phyloP scores from a whole-genome alignment of 257 asterid species.

The Fraxinus anomala region DNA sequence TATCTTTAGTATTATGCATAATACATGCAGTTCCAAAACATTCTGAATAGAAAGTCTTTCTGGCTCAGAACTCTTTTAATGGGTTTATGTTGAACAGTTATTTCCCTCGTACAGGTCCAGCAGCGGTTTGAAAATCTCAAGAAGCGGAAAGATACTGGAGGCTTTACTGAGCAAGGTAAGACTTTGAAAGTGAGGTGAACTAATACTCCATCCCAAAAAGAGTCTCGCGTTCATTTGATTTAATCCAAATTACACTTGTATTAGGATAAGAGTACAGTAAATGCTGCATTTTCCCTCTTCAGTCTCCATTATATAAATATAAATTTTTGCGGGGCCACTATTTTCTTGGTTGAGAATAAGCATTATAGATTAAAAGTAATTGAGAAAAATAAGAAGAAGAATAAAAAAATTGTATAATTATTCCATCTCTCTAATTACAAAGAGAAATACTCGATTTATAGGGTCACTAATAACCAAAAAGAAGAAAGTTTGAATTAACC shows the following conservation, averaged over 20 bases:
- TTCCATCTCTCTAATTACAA: not conserved
- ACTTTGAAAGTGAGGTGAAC: conserved; percentile 5
- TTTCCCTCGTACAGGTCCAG: conserved; percentile 65
- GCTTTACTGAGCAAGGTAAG: conserved; percentile 87
- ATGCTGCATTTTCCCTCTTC: conserved; percentile 10
- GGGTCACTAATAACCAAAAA: not conserved
- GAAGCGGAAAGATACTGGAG: conserved; percentile 83
- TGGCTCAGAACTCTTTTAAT: not conserved
- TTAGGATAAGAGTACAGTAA: not conserved
- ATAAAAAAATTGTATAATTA: not conserved
- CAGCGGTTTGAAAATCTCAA: conserved; percentile 85
- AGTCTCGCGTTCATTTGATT: not conserved
- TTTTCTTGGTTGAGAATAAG: conserved; percentile 3
- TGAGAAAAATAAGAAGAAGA: not conserved
- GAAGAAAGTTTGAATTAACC: not conserved
- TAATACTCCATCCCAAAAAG: conserved; percentile 13
- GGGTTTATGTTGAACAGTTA: conserved; percentile 2
- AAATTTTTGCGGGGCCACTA: not conserved
- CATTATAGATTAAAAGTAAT: not conserved
- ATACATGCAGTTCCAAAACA: not conserved
- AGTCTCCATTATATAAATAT: conserved; percentile 5
- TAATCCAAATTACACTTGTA: conserved; percentile 12
- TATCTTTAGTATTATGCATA: conserved; percentile 11
- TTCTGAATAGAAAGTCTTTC: not conserved
- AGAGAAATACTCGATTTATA: not conserved